These are phyloP conservation scores for Catharanthus roseus DNA, from an alignment of 257 asterid species.

Conservation along the genomic window DNA sequence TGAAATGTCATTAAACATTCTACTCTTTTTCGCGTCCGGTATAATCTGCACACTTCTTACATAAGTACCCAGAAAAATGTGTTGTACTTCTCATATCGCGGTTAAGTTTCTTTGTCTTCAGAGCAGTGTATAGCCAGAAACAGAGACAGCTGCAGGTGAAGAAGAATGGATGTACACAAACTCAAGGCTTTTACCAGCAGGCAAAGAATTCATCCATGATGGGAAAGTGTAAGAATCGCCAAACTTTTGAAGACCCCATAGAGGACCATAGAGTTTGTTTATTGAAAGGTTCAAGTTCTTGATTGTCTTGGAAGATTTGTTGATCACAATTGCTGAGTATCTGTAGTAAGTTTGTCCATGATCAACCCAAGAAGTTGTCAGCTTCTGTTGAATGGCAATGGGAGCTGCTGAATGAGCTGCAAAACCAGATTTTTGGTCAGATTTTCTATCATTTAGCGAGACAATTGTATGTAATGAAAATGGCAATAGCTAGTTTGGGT, in stretches of 20 bases:
- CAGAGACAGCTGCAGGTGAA: constrained; percentile 64
- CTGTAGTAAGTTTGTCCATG: constrained; percentile 71
- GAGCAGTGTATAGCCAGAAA: constrained; percentile 69
- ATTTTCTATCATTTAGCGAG: not conserved
- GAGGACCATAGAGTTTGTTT: constrained; percentile 75
- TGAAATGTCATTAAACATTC: constrained; percentile 21
- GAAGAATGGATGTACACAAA: constrained; percentile 89
- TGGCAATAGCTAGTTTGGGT: too few relatives aligned
- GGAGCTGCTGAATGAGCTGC: constrained; percentile 40
- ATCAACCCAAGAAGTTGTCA: constrained; percentile 59
- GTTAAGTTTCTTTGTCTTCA: constrained; percentile 22
- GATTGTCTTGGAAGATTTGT: constrained; percentile 70
- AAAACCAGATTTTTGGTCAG: not conserved
- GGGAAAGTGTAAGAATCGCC: constrained; percentile 73
- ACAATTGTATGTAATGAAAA: too few relatives aligned
- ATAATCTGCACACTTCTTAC: constrained; percentile 70
- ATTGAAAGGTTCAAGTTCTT: constrained; percentile 62
- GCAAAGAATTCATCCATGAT: constrained; percentile 65
- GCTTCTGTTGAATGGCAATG: constrained; percentile 46
- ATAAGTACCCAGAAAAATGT: constrained; percentile 27
- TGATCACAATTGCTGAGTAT: constrained; percentile 65
- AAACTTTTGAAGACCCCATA: constrained; percentile 82
- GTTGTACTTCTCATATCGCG: constrained; percentile 19
- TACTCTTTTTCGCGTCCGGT: constrained; percentile 27
- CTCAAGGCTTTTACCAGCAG: constrained; percentile 83